These are phyloP conservation scores for Skeletonema menzelii DNA, from an alignment of 108 stramenopile genomes.

Conservation along the genomic window DNA sequence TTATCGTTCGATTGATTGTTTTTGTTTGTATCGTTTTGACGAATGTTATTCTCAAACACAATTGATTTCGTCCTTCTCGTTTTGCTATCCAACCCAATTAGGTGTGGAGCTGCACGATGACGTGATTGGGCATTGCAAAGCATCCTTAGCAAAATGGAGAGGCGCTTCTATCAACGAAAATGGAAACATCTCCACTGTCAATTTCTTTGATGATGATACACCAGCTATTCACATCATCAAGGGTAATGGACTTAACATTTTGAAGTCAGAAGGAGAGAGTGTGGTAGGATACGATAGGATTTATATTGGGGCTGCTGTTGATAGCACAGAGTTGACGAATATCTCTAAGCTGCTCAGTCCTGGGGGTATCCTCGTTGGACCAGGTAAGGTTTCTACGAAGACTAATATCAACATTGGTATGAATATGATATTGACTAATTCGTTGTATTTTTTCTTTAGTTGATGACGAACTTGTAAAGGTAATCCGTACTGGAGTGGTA, in stretches of 20 bases:
- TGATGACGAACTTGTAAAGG: conserved; percentile 81
- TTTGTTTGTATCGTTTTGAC: background rate
- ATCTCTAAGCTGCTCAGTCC: conserved; percentile 75
- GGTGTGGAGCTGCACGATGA: conserved; percentile 80
- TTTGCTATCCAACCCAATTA: conserved; percentile 7
- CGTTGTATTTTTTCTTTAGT: conserved; percentile 30
- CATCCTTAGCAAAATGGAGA: conserved; percentile 68
- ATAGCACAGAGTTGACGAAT: conserved; percentile 43
- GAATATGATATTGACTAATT: background rate
- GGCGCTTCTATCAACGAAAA: conserved; percentile 29
- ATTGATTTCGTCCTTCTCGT: background rate
- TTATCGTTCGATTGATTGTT: background rate
- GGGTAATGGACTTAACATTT: conserved; percentile 75
- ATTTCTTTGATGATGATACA: conserved; percentile 42
- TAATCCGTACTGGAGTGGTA: conserved; percentile 51
- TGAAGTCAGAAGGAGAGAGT: conserved; percentile 59
- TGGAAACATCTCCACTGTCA: conserved; percentile 21
- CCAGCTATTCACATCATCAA: conserved; percentile 64
- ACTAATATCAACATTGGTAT: background rate
- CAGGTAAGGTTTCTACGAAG: conserved; percentile 50
- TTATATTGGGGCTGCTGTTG: conserved; percentile 83
- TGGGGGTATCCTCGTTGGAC: conserved; percentile 84
- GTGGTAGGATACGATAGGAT: conserved; percentile 84
- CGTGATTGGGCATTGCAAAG: conserved; percentile 71
- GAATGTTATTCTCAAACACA: background rate